phyloP scores from a whole-genome alignment of 371 early-diverging fungal genomes.

The Phascolomyces articulosus region DNA sequence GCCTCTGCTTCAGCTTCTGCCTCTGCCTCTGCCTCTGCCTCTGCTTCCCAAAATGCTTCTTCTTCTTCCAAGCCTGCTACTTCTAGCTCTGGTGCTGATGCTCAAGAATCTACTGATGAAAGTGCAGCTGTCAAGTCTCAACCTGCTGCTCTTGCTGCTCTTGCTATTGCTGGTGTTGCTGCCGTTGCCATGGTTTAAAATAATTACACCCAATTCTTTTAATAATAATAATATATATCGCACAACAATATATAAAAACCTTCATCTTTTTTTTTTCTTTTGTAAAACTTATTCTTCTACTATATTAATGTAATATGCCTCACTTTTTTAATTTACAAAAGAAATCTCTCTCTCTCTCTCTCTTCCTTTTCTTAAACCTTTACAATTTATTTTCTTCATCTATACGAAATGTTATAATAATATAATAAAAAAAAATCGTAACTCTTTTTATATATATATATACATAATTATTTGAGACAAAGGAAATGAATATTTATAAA shows the following conservation, averaged over 20 bases:
- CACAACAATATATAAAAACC: background rate
- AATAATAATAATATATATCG: background rate
- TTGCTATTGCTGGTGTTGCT: conserved; percentile 22
- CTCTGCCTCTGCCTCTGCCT: conserved; percentile 9
- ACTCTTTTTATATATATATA: background rate
- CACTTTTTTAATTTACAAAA: no score
- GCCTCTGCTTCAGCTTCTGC: conserved; percentile 1
- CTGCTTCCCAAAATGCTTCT: background rate
- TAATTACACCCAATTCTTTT: background rate
- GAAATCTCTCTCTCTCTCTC: background rate
- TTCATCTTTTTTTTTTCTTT: background rate
- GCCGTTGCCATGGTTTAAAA: conserved; percentile 23
- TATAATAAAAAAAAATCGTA: no score
- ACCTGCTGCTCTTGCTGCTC: conserved; percentile 23
- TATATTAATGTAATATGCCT: conserved; percentile 2
- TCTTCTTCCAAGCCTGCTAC: conserved; percentile 10
- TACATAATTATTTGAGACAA: background rate
- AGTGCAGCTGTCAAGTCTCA: conserved; percentile 17
- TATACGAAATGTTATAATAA: no score
- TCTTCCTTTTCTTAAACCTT: background rate
- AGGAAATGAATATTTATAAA: background rate
- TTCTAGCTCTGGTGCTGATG: conserved; percentile 11
- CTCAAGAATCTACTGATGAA: conserved; percentile 4
- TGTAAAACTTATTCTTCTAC: background rate
- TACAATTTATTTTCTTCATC: background rate